Base-by-base conservation (phyloP, 2,329 filamentous ascomycete species). In the Monilinia fructigena region DNA sequence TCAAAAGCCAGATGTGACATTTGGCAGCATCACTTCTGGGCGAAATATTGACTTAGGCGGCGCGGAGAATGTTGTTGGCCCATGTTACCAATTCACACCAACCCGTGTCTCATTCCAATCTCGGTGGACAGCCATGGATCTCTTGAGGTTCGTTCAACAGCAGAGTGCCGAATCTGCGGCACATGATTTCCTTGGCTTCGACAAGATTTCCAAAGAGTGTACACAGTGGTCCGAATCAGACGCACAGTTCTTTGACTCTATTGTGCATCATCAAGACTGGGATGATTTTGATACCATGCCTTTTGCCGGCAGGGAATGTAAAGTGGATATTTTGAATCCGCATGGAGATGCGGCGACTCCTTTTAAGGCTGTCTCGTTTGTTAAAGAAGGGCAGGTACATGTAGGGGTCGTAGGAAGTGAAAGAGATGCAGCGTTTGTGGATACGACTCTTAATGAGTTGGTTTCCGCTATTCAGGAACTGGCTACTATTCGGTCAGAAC, bases 381-480 rank as follows among this genome's bases (percentile, higher is more conserved):
- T 80, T 0, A 76, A 74, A 45, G 77, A 74, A 0, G 80, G 76
- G n/a, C 72, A 76, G 69, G 70, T 79, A 63, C 72, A 76, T 64
- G 77, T 82, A 68, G 81, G 81, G 61, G 75, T 82, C 68, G 80
- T 81, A 4, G 80, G 80, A 7, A 78, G 77, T 67, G 77, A 80
- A 68, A 76, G 72, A 63, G 79, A 80, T 71, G 74, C 70, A 23
- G 73, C 56, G 10, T 74, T 79, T 55, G 76, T 79, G 5, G 74
- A 77, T 28, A 74, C 73, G 26, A 69, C 80, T 11, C 66, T 81
- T 55, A 72, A 70, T 20, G 78, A 77, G 63, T 63, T 77, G 45
- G 70, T 63, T 18, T 63, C 35, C 16, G 63, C 65, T 16, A 71
- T 76, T 38, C 59, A 72, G 47, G 70, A 72, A 60, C 65, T 72